These are phyloP conservation scores for Xylariaceae sp. DNA, from an alignment of 2,329 filamentous ascomycete genomes.

Conservation along the genomic window DNA sequence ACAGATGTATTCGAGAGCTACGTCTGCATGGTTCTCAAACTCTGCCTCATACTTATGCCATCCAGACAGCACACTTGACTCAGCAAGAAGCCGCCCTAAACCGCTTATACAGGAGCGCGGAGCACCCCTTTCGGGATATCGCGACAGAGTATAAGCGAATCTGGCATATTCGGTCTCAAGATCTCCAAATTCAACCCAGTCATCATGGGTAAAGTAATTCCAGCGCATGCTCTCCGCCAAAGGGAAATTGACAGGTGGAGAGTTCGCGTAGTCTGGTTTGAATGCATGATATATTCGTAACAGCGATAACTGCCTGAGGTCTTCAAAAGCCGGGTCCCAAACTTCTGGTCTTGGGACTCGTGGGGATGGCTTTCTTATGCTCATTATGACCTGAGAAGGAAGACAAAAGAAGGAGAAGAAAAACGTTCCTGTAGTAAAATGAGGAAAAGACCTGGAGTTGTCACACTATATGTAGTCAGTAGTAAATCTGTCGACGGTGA, in stretches of 20 bases:
- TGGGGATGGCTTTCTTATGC: no score
- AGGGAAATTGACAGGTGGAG: neutral
- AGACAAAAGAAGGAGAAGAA: no score
- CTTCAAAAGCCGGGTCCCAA: neutral
- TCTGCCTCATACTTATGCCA: neutral
- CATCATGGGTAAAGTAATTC: neutral
- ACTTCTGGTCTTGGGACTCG: no score
- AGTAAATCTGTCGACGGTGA: no score
- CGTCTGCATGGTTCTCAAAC: neutral
- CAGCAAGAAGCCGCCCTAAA: neutral
- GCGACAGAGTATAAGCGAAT: neutral
- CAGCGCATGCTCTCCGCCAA: neutral
- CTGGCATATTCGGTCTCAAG: neutral
- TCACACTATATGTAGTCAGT: no score
- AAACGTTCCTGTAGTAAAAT: no score
- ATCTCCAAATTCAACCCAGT: neutral
- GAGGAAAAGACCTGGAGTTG: no score
- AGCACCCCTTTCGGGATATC: neutral
- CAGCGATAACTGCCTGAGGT: neutral
- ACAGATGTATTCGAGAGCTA: neutral
- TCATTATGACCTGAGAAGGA: no score
- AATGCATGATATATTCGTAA: neutral
- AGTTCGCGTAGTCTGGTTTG: neutral
- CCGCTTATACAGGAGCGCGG: neutral
- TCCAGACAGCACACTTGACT: neutral